Base-by-base conservation (phyloP, 2,329 filamentous ascomycete species). In the Achaetomium macrosporum region DNA sequence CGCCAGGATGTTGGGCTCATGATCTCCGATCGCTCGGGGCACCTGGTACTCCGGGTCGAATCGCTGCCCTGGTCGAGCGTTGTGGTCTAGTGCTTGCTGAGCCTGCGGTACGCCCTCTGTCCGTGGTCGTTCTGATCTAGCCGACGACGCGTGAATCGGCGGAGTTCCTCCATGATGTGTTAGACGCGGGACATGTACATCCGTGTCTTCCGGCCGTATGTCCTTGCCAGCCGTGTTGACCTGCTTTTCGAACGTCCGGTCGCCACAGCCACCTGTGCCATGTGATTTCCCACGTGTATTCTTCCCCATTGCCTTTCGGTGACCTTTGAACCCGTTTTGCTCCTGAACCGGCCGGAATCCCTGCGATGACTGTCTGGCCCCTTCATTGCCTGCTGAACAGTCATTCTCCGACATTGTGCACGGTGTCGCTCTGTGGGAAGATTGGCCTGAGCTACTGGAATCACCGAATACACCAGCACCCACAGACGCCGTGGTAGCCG, bases 161-260 rank as follows among this genome's bases (percentile, higher is more conserved):
- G 64, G 61, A 10, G 62, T 47, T 12, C 63, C 61, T 15, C 39
- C 55, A 30, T 64, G 62, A 17, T 66, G 61, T 20, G 65, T 61
- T 17, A 64, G 64, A 66, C 66, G 67, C 65, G 67, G 68, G n/a
- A 62, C 63, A 12, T 61, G 65, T 17, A 65, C 66, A 41, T 61
- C 61, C 19, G 65, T 60, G 40, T 65, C 65, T 53, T 66, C 61
- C 3, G 59, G 63, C 29, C 61, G 63, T 37, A 61, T 58, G 47
- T 63, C 58, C 39, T 65, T 62, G 45, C 66, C 65, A 6, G 60
- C 57, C 35, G 59, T 50, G 30, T 63, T 56, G 19, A 63, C 61
- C 39, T 58, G 59, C 39, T 65, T 62, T 16, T 57, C 53, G 12
- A 35, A 47, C 30, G 20, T 41, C 25, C 52, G 56, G 7, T 45